A percentile compares a stretch with the other conserved stretches of the same genome.
phyloP scores from a whole-genome alignment of 2,329 filamentous ascomycete genomes.

The Ophiostoma sp. region DNA sequence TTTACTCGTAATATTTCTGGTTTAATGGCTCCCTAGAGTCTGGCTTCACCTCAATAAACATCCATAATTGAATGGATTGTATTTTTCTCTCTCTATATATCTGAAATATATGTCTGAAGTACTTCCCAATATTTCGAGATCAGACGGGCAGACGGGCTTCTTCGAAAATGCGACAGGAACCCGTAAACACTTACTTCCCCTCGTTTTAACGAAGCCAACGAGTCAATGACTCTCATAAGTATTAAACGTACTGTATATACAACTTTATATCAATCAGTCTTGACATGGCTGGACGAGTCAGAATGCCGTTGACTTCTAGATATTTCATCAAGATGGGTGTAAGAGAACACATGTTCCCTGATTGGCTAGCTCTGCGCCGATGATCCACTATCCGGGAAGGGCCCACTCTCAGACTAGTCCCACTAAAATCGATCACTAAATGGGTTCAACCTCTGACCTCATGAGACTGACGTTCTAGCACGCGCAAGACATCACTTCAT shows the following conservation, averaged over 20 bases:
- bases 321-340: too few relatives aligned
- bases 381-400: background rate
- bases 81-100: background rate
- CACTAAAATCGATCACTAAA: slow-evolving; percentile 1
- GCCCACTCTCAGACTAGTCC: background rate
- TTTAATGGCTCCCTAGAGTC: too few relatives aligned
- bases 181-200: background rate
- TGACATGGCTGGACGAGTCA: background rate
- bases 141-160: background rate
- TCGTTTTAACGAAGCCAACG: background rate
- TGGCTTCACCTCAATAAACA: background rate
- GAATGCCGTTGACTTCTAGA: too few relatives aligned
- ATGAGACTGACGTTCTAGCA: background rate
- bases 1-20: background rate
- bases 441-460: slow-evolving; percentile 3
- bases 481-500: background rate
- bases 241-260: background rate
- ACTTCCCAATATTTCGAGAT: background rate
- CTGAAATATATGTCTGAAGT: too few relatives aligned
- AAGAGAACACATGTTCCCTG: background rate
- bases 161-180: background rate
- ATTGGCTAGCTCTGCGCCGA: background rate
- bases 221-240: background rate
- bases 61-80: background rate
- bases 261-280: background rate